A percentile compares a stretch with the other conserved stretches of the same genome.
These are phyloP conservation scores for Ophiostoma ips DNA, from an alignment of 2,329 filamentous ascomycete genomes.

Conservation along the genomic window DNA sequence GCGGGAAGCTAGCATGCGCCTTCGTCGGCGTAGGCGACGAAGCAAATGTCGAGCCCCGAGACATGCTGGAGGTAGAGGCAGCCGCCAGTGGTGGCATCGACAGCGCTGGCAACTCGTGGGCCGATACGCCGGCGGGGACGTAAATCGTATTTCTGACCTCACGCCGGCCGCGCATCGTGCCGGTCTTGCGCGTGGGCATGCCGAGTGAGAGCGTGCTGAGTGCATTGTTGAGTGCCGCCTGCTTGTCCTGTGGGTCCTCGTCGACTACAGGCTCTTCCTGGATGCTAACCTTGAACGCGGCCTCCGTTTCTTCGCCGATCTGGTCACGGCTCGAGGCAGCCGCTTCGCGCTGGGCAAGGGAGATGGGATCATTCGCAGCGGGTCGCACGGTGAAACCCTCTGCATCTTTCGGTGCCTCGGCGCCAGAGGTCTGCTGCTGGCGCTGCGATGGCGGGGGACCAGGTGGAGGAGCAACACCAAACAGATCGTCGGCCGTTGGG, in stretches of 20 bases:
- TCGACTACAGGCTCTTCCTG: conserved; percentile 64
- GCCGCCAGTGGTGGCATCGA: background rate
- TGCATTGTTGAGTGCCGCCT: conserved; percentile 61
- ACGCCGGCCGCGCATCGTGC: conserved; percentile 73
- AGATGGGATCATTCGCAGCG: conserved; percentile 49
- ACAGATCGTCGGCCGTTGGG: conserved; percentile 28
- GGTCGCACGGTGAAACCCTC: conserved; percentile 68
- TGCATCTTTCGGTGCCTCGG: conserved; percentile 43
- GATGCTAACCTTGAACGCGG: conserved; percentile 67
- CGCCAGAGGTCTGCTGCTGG: conserved; percentile 24
- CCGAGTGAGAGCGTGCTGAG: conserved; percentile 56
- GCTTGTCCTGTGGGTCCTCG: conserved; percentile 59
- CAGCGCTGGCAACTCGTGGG: conserved; percentile 19
- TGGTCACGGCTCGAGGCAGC: conserved; percentile 22
- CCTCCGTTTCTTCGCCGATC: conserved; percentile 42
- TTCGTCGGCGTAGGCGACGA: conserved; percentile 18
- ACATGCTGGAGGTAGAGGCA: background rate
- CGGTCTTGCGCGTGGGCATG: conserved; percentile 52
- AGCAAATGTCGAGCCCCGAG: conserved; percentile 21
- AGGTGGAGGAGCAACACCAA: conserved; percentile 37
- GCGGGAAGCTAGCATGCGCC: conserved; percentile 35
- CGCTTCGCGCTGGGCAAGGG: conserved; percentile 57
- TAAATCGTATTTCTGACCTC: conserved; percentile 89
- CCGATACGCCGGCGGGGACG: conserved; percentile 42
- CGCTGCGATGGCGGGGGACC: conserved; percentile 34